A percentile compares a stretch with the other conserved stretches of the same genome.
Evolutionary conservation across 75 land plant genomes (phyloP).

Genomic region (Cryptomeria japonica): DNA sequence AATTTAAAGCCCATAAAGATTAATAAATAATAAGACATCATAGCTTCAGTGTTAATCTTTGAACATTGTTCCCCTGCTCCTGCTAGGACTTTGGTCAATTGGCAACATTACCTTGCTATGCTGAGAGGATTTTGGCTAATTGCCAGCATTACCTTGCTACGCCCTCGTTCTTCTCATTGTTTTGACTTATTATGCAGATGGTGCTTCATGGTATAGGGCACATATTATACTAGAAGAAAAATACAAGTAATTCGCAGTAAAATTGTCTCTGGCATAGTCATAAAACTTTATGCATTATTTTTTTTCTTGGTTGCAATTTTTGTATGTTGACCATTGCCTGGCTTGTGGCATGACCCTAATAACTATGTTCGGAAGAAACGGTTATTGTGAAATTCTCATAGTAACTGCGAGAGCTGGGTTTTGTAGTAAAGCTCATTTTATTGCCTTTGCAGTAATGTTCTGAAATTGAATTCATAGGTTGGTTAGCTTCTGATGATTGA

Average conservation of each 20-base stretch:
- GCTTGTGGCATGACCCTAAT: neutral
- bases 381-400: neutral
- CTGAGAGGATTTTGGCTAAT: neutral
- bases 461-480: no score
- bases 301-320: neutral
- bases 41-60: neutral
- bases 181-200: no score
- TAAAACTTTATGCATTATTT: neutral
- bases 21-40: neutral
- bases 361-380: neutral
- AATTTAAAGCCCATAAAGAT: neutral
- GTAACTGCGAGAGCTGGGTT: neutral
- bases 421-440: no score
- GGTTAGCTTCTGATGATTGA: no score
- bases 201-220: no score
- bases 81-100: neutral
- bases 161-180: no score
- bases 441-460: no score
- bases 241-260: no score
- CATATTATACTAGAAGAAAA: no score
- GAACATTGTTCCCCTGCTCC: neutral
- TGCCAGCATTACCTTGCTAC: no score
- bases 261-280: neutral
- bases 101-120: no score
- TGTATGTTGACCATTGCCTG: neutral